phyloP scores from a whole-genome alignment of 2,329 filamentous ascomycete genomes.

The Lasiodiplodia citricola region DNA sequence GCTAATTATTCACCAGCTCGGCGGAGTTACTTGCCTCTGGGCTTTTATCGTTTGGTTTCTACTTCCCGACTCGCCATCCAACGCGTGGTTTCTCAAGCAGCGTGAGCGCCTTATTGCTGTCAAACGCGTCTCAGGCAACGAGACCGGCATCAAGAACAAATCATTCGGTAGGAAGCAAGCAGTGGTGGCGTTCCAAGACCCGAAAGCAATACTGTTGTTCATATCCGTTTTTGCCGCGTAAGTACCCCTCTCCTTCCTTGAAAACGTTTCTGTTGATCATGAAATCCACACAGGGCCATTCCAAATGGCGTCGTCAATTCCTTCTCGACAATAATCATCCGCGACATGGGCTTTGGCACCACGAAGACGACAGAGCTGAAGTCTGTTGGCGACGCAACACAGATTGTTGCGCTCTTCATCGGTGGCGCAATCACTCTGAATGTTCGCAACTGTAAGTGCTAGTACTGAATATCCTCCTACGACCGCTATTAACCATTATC shows the following conservation, averaged over 20 bases:
- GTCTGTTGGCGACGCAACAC: constrained; percentile 44
- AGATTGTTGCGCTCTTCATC: constrained; percentile 45
- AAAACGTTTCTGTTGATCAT: not conserved
- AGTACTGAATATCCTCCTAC: not conserved
- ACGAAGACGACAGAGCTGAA: constrained; percentile 44
- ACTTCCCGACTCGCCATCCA: constrained; percentile 42
- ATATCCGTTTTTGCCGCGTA: not conserved
- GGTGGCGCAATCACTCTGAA: constrained; percentile 45
- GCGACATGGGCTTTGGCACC: constrained; percentile 42
- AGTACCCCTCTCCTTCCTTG: not conserved
- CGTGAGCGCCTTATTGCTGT: constrained; percentile 40
- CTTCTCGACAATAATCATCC: constrained; percentile 45
- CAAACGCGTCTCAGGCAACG: constrained; percentile 39
- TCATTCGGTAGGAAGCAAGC: constrained; percentile 39
- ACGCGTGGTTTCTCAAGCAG: constrained; percentile 38
- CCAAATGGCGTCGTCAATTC: constrained; percentile 45
- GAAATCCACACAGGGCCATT: constrained; percentile 32
- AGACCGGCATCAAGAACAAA: constrained; percentile 46
- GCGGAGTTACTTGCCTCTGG: constrained; percentile 43
- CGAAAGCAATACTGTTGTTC: constrained; percentile 32
- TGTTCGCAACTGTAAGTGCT: constrained; percentile 35
- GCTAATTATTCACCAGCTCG: constrained; percentile 29
- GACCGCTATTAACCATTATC: not conserved
- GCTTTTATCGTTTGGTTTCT: constrained; percentile 38
- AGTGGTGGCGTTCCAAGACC: constrained; percentile 36